Conservation (phyloP, 225 moss, liverwort and hornwort species). For the Pseudoscleropodium purum region DNA sequence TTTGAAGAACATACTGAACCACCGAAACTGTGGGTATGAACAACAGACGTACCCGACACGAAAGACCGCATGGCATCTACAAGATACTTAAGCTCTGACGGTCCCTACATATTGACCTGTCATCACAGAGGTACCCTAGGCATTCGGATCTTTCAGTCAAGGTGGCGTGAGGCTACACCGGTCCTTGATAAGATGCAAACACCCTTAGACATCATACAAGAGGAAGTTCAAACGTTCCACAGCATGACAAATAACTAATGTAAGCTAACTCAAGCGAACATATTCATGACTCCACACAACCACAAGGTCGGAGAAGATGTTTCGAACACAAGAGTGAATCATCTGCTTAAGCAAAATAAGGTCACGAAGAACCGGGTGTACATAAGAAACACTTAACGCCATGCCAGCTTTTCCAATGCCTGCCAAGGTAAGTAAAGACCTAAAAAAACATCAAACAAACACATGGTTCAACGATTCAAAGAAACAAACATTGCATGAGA, state of each 20-base stretch:
- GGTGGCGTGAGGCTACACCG: background rate
- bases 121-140: background rate
- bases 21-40: slow-evolving; percentile 89
- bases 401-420: slow-evolving; percentile 83
- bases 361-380: background rate
- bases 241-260: background rate
- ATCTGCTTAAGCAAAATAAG: background rate
- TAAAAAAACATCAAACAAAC: slow-evolving; percentile 14
- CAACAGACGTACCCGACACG: slow-evolving; percentile 79
- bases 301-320: background rate
- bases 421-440: slow-evolving; percentile 79
- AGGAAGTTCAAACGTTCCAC: background rate
- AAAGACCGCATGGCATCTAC: slow-evolving; percentile 99
- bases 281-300: background rate
- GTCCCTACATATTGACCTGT: slow-evolving; percentile 95
- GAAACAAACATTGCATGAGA: background rate
- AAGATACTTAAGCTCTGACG: slow-evolving; percentile 78
- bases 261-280: background rate
- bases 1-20: slow-evolving; percentile 4
- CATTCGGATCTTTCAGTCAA: background rate
- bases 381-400: slow-evolving; percentile 50
- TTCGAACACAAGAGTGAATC: background rate
- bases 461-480: background rate
- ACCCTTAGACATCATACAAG: background rate
- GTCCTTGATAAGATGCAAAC: background rate